These are phyloP conservation scores for Colletotrichum gloeosporioides DNA, from an alignment of 2,329 filamentous ascomycete genomes.

Conservation along the genomic window DNA sequence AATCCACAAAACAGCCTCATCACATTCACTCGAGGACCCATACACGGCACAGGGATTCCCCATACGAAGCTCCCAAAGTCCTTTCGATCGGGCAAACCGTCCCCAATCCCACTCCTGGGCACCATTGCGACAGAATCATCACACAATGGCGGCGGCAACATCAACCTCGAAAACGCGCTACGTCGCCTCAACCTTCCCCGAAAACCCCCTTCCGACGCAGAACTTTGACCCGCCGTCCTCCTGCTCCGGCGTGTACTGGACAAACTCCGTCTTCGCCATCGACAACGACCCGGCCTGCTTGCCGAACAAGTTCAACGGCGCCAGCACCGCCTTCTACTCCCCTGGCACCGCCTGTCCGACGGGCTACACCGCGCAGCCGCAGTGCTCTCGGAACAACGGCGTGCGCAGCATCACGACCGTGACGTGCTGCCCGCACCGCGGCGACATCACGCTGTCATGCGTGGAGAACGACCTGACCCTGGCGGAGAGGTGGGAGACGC, in stretches of 20 bases:
- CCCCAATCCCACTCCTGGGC: background rate
- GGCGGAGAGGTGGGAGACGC: conserved; percentile 17
- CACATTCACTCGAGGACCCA: background rate
- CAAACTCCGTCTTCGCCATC: conserved; percentile 23
- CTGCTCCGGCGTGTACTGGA: conserved; percentile 23
- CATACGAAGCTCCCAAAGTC: background rate
- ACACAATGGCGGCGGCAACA: background rate
- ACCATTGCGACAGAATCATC: background rate
- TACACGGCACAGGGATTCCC: background rate
- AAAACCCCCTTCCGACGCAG: conserved; percentile 26
- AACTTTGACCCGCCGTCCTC: conserved; percentile 21
- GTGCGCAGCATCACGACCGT: conserved; percentile 30
- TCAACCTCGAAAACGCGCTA: conserved; percentile 8
- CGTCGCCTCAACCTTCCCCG: conserved; percentile 19
- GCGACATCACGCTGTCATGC: conserved; percentile 24
- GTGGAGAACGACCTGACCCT: conserved; percentile 25
- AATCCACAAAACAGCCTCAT: background rate
- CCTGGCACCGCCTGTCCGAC: conserved; percentile 13
- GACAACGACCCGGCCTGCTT: conserved; percentile 25
- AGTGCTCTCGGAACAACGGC: conserved; percentile 30
- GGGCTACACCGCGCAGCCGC: conserved; percentile 25
- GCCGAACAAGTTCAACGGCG: conserved; percentile 22
- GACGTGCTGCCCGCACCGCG: conserved; percentile 28
- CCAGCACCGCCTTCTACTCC: conserved; percentile 23
- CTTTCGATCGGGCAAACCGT: background rate